phyloP scores from a whole-genome alignment of 306 rosid genomes.

The Begonia masoniana region DNA sequence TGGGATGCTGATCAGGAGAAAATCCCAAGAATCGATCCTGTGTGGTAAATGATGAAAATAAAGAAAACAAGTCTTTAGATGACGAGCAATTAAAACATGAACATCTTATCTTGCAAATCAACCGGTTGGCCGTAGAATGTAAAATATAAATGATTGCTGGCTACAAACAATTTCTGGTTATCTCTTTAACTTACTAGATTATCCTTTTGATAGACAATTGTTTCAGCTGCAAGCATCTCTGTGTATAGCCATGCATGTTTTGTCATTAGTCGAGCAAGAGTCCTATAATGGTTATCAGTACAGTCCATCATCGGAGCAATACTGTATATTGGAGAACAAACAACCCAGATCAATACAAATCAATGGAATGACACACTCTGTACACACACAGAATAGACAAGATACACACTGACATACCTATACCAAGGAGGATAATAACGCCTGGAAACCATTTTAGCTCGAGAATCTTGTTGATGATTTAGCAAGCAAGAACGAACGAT shows the following conservation, averaged over 20 bases:
- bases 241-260: conserved; percentile 91
- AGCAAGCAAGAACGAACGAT: conserved; percentile 14
- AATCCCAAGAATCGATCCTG: conserved; percentile 94
- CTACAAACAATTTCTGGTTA: no score
- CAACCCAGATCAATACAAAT: conserved; percentile 12
- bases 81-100: no score
- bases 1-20: conserved; percentile 91
- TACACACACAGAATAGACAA: background rate
- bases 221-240: conserved; percentile 96
- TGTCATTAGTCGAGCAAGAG: conserved; percentile 77
- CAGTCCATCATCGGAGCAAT: conserved; percentile 99
- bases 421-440: conserved; percentile 78
- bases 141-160: no score
- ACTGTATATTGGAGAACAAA: conserved; percentile 23
- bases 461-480: conserved; percentile 12
- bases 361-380: background rate
- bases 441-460: conserved; percentile 49
- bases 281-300: conserved; percentile 86
- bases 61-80: no score
- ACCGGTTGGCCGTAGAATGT: no score
- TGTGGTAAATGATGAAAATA: background rate
- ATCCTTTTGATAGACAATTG: conserved; percentile 77
- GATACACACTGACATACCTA: conserved; percentile 28
- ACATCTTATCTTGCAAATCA: no score
- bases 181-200: conserved; percentile 49